Base-by-base conservation (phyloP, 2,329 filamentous ascomycete species). In the Colletotrichum gigasporum region DNA sequence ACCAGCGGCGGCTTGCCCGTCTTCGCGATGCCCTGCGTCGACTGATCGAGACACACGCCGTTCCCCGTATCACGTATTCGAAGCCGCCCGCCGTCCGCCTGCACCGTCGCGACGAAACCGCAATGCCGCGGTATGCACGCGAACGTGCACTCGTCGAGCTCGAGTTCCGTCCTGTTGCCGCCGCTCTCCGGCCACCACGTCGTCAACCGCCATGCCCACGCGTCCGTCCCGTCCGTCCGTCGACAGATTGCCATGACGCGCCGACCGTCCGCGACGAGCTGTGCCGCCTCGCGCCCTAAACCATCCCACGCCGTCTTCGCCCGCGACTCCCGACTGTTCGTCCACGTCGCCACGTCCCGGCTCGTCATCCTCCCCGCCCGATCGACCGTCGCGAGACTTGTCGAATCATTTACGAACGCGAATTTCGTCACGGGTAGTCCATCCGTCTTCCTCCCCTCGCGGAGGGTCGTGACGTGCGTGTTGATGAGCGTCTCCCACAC, bases 31-130 rank as follows among this genome's bases (percentile, higher is more conserved):
- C 42, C 50, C 42, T 62, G 62, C 10, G 62, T 65, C 50, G 62
- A 65, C 50, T 65, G 62, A 8, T 65, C 56, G 28, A 64, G 48
- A 26, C 62, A 61, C 9, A 64, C 56, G 20, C 62, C 62, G 35
- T 34, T 65, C 3, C 37, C 28, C 22, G 42, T 10, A 28, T 62
- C 48, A 14, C 62, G 62, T 11, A 62, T 39, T 11, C 62, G 20
- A 22, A 65, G 26, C 42, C 59, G 32, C 34, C 62, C 56, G 3
- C 56, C 56, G 12, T 62, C 62, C 35, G 22, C 32, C 48, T 61
- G 61, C 34, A 64, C 61, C 28, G 56, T 64, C 41, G 56, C 62
- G 9, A 65, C 35, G 42, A 65, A 65, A 1, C 12, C 22, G 12
- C 48, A 48, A 32, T 62, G 24, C 8, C 42, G 16, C 11, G 62